Conservation (phyloP, 2,329 filamentous ascomycete genomes). For the Blumeriella jaapii region DNA sequence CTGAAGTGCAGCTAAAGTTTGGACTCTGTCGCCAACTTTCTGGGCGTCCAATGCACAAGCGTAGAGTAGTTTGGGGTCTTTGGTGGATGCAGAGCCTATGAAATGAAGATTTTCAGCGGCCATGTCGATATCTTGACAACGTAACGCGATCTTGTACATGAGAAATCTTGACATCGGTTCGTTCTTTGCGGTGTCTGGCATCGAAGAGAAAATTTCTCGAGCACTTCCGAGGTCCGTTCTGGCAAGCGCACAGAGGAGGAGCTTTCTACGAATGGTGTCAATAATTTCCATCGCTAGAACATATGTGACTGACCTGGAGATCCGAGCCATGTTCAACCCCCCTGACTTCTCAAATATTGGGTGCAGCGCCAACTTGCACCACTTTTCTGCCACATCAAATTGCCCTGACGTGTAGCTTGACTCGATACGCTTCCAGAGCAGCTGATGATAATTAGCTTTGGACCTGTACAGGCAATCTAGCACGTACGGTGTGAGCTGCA, state of each 20-base stretch:
- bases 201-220: constrained; percentile 41
- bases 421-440: constrained; percentile 76
- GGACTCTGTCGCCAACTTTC: constrained; percentile 46
- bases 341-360: constrained; percentile 54
- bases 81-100: constrained; percentile 41
- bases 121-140: constrained; percentile 42
- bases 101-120: constrained; percentile 52
- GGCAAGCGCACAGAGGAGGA: constrained; percentile 58
- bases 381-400: constrained; percentile 46
- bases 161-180: constrained; percentile 61
- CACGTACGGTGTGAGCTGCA: constrained; percentile 52
- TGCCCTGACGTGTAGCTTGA: constrained; percentile 40
- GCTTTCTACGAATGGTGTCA: constrained; percentile 42
- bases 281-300: not conserved
- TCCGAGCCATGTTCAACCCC: constrained; percentile 53
- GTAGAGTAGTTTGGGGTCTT: constrained; percentile 56
- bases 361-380: constrained; percentile 62
- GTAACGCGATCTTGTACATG: constrained; percentile 61
- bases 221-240: constrained; percentile 43
- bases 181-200: constrained; percentile 45
- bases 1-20: constrained; percentile 48
- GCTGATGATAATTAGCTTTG: constrained; percentile 33
- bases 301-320: constrained; percentile 42
- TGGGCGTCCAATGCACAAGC: constrained; percentile 73
- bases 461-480: constrained; percentile 3